A percentile compares a stretch with the other conserved stretches of the same genome.
Evolutionary conservation across 1,284 basidiomycete species (phyloP).

Genomic region (Austroboletus novae-zelandiae): DNA sequence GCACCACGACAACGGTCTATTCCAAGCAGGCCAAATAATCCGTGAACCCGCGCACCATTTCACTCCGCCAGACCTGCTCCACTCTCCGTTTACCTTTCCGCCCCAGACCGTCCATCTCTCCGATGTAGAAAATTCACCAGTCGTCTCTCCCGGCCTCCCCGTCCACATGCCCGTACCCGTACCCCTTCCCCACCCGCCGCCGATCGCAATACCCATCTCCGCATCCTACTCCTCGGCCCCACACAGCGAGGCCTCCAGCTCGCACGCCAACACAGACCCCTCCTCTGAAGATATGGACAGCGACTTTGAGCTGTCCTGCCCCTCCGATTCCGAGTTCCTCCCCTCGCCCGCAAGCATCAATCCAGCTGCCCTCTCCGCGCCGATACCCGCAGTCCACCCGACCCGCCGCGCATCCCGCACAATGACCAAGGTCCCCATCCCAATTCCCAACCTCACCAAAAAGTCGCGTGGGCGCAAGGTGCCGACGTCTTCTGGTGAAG

Average conservation of each 20-base stretch:
- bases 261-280: neutral
- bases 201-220: conserved; percentile 9
- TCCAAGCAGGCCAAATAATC: conserved; percentile 2
- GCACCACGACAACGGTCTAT: conserved; percentile 7
- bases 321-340: conserved; percentile 26
- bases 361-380: conserved; percentile 8
- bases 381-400: conserved; percentile 3
- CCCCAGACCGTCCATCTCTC: conserved; percentile 24
- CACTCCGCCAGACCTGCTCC: neutral
- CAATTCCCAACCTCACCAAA: conserved; percentile 72
- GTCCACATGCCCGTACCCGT: neutral
- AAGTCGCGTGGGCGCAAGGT: conserved; percentile 75
- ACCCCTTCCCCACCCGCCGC: neutral
- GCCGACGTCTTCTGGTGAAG: conserved; percentile 41
- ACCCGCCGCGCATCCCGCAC: conserved; percentile 23
- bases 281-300: conserved; percentile 17
- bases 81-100: neutral
- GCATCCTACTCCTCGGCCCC: conserved; percentile 2
- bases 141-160: neutral
- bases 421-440: conserved; percentile 44
- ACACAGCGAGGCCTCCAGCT: neutral
- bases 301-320: conserved; percentile 13
- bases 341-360: conserved; percentile 11
- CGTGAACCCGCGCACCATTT: neutral
- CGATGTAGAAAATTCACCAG: conserved; percentile 9